Conservation (phyloP, 495 filamentous ascomycete species). For the Podospora pseudopauciseta region DNA sequence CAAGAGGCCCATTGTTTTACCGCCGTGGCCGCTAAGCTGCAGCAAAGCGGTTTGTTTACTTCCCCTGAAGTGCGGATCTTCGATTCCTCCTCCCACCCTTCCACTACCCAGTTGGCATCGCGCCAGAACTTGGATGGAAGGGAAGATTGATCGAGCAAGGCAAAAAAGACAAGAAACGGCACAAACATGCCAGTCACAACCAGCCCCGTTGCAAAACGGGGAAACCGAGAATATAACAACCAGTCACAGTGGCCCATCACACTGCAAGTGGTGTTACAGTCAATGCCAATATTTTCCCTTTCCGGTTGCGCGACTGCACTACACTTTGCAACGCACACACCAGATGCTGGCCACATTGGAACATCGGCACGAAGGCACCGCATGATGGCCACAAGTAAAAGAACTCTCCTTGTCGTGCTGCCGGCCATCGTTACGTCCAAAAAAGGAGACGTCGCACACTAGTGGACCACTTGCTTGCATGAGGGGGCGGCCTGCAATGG, state of each 20-base stretch:
- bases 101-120: not conserved
- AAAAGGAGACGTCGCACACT: not conserved
- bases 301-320: not conserved
- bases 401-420: not conserved
- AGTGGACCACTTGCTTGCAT: constrained; percentile 4
- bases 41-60: constrained; percentile 7
- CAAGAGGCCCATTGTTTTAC: not conserved
- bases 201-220: not conserved
- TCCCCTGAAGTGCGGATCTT: constrained; percentile 1
- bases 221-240: not conserved
- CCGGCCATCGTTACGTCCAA: not conserved
- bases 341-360: not conserved
- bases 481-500: not conserved
- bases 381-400: not conserved
- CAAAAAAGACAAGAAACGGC: not conserved
- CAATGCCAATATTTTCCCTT: not conserved
- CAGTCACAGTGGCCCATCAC: not conserved
- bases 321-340: not conserved
- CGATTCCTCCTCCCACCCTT: not conserved
- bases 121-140: not conserved
- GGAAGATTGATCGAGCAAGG: not conserved
- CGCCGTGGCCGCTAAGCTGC: not conserved
- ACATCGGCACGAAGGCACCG: not conserved
- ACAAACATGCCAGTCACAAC: not conserved
- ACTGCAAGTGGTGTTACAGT: not conserved